phyloP scores from a whole-genome alignment of 2,329 filamentous ascomycete genomes.

The Fusarium nelsonii region DNA sequence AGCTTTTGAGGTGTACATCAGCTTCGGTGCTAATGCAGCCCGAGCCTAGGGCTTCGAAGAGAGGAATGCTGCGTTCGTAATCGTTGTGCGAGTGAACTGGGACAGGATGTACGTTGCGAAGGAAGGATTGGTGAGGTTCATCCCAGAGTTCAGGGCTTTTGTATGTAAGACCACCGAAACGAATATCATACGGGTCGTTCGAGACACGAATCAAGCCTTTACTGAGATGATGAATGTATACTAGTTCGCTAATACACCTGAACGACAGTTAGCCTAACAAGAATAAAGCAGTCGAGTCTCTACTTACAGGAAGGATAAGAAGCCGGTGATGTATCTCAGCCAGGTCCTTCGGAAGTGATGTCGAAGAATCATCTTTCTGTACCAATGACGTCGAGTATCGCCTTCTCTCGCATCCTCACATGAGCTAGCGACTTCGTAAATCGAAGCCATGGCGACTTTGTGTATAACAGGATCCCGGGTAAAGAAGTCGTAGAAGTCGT shows the following conservation, averaged over 20 bases:
- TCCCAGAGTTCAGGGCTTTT: slow-evolving; percentile 28
- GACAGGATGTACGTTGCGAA: slow-evolving; percentile 10
- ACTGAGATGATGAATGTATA: slow-evolving; percentile 4
- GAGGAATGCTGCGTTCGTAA: slow-evolving; percentile 19
- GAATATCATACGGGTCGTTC: slow-evolving; percentile 29
- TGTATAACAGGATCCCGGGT: background rate
- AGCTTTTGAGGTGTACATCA: slow-evolving; percentile 1
- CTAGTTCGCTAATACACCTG: slow-evolving; percentile 11
- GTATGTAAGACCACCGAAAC: slow-evolving; percentile 11
- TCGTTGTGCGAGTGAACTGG: slow-evolving; percentile 27
- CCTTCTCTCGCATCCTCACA: background rate
- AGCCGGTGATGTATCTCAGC: background rate
- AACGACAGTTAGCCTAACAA: background rate
- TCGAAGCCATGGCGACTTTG: background rate
- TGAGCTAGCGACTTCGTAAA: background rate
- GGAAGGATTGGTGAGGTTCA: slow-evolving; percentile 17
- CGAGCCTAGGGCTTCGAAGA: slow-evolving; percentile 24
- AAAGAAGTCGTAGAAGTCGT: background rate
- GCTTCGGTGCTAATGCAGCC: slow-evolving; percentile 26
- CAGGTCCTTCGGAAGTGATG: slow-evolving; percentile 5
- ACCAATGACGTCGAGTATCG: background rate
- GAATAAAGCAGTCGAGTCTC: background rate
- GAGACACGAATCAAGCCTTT: slow-evolving; percentile 2
- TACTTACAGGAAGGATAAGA: slow-evolving; percentile 7
- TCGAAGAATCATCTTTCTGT: background rate